These are phyloP conservation scores for Echites panduratus DNA, from an alignment of 257 asterid genomes.

Conservation along the genomic window DNA sequence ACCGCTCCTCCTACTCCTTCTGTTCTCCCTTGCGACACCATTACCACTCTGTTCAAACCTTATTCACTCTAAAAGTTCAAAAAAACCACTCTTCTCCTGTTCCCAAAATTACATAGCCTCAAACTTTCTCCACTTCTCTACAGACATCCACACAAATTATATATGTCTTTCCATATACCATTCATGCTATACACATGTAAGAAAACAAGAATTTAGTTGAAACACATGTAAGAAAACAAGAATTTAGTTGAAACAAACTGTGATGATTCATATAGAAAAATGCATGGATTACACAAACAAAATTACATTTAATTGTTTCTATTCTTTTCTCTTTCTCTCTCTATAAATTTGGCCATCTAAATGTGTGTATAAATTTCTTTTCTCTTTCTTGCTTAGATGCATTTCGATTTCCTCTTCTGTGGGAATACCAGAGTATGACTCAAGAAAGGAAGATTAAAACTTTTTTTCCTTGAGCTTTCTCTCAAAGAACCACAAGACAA, in stretches of 20 bases:
- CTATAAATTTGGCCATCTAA: constrained; percentile 4
- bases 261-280: neutral
- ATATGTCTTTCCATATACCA: no score
- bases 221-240: no score
- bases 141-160: neutral
- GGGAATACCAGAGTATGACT: no score
- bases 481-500: no score
- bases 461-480: no score
- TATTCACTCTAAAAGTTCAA: constrained; percentile 6
- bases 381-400: no score
- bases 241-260: no score
- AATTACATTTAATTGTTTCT: neutral
- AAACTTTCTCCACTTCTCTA: neutral
- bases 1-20: constrained; percentile 40
- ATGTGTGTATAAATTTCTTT: neutral
- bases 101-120: neutral
- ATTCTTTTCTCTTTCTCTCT: constrained; percentile 3
- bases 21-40: constrained; percentile 36
- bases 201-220: no score
- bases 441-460: no score
- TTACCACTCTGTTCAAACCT: constrained; percentile 11
- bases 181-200: no score
- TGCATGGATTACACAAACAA: neutral
- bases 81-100: neutral
- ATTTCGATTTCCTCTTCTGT: no score